Base-by-base conservation (phyloP, 2,329 filamentous ascomycete genomes). In the Trichoderma sp. region DNA sequence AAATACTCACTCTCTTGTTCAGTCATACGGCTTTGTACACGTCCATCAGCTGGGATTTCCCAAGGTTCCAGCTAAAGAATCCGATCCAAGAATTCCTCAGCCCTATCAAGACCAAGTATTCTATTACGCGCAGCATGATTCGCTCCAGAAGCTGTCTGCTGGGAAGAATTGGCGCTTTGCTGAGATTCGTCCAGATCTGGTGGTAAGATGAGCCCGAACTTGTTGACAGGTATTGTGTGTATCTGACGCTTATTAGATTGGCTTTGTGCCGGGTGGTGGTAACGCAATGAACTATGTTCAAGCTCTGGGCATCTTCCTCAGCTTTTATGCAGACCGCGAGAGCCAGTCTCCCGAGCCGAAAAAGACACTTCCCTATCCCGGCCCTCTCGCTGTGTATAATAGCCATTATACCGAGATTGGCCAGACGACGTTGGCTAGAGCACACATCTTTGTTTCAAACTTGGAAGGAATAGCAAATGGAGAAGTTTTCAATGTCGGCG, bases 181-280 rank as follows among this genome's bases (percentile, higher is more conserved):
- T 13, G 66, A 68, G 54, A 68, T 68, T 39, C 66, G 66, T 16
- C 66, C 66, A 24, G 66, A 68, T 32, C n/a, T 68, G 37, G 66
- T 68, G 46, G 66, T 68, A 32, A 55, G 32, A 7, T 14, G 4
- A 13, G 3, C 8, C 14, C 30, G 10, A n/a, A 10, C 24, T 26
- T 5, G 39, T 14, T 54, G 4, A 14, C 2, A 11, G 18, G n/a
- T 10, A 8, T n/a, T 11, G 32, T 3, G 28, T 18, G 43, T 43
- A n/a, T n/a, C 56, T 68, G 18, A 68, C 39, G 3, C 13, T 24
- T 3, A 11, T 4, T 26, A 68, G 65, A 68, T 68, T 26, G 66
- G 66, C 18, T 68, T 60, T 24, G 66, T 68, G 11, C 66, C 66
- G 5, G 56, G 66, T 13, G 66, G 66, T 5, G 58, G 58, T 28